phyloP scores from a whole-genome alignment of 345 rosid species.

The Aquilaria yunnanensis region DNA sequence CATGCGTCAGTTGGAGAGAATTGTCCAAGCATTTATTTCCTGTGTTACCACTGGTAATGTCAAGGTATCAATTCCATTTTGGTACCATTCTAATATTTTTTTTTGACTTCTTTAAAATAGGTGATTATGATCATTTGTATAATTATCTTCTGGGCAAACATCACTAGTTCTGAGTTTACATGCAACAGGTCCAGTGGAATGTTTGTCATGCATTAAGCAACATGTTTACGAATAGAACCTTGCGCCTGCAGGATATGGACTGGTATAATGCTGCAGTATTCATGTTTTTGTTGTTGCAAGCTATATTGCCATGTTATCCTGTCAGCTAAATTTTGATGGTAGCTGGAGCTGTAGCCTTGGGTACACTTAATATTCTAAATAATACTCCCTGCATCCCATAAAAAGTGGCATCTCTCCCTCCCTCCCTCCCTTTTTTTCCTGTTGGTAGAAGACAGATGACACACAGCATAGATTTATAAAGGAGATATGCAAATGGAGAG shows the following conservation, averaged over 20 bases:
- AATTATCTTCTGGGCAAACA: too few species aligned
- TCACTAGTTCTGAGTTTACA: constrained; percentile 13
- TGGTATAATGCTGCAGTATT: constrained; percentile 48
- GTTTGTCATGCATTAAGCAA: constrained; percentile 90
- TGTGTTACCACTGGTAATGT: constrained; percentile 93
- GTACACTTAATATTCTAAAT: too few species aligned
- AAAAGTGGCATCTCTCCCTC: too few species aligned
- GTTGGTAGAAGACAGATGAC: too few species aligned
- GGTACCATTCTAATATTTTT: too few species aligned
- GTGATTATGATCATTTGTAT: too few species aligned
- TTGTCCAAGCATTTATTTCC: constrained; percentile 90
- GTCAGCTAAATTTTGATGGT: not conserved
- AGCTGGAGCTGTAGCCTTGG: too few species aligned
- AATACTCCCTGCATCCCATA: too few species aligned
- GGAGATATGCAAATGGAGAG: too few species aligned
- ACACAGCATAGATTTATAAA: too few species aligned
- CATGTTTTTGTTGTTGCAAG: constrained; percentile 10
- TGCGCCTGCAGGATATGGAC: constrained; percentile 70
- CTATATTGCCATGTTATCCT: not conserved
- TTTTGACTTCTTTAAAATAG: too few species aligned
- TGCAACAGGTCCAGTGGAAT: constrained; percentile 94
- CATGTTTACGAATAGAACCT: constrained; percentile 69
- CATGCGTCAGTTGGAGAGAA: constrained; percentile 55
- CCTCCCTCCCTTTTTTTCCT: too few species aligned
- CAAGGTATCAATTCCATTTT: constrained; percentile 46